Evolutionary conservation across 1,139 yeast species (phyloP), one percentile per base, ranked within the genome.

Genomic region (Yamadazyma sp.): DNA sequence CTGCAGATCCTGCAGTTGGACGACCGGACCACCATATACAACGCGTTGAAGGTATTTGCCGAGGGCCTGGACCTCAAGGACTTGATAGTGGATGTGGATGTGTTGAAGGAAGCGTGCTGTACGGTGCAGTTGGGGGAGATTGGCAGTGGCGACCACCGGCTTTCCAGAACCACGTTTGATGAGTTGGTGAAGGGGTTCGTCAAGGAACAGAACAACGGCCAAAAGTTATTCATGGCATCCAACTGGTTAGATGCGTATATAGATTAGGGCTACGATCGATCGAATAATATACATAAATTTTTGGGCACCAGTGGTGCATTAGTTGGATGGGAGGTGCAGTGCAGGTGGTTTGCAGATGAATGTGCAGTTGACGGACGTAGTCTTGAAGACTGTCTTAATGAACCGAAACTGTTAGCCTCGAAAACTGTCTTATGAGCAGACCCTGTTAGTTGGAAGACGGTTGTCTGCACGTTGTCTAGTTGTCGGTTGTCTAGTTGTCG

Each of bases 11-110:
- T 72, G 39, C 72, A 73, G 41, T 66, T 87, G 40, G 85, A 88
- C 20, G 79, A 80, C 39, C 69, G 75, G 32, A 66, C 68, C 22
- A 87, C 87, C 42, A 65, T 91, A 12, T 60, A 69, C 38, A 72
- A 75, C 34, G 91, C 95, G 4, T 72, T 89, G 48, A 70, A 70
- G 42, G 77, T 78, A 4, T 83, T 87, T 56, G 68, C 77, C 20
- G 69, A 68, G 11, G 50, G 49, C 6, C 27, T 35, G 9, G 54
- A 50, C 32, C 46, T 49, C 3, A 54, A 51, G 41, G 70, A 58
- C 17, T 51, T 71, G 40, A 56, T 60, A 24, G 68, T 85, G 1
- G 79, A 81, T 42, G 62, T 72, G 3, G 77, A 68, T 4, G 75
- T 69, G 11, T 58, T 88, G 38, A 69, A 73, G 39, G 73, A 73